Conservation (phyloP, 2,329 filamentous ascomycete genomes). For the Colletotrichum destructivum region DNA sequence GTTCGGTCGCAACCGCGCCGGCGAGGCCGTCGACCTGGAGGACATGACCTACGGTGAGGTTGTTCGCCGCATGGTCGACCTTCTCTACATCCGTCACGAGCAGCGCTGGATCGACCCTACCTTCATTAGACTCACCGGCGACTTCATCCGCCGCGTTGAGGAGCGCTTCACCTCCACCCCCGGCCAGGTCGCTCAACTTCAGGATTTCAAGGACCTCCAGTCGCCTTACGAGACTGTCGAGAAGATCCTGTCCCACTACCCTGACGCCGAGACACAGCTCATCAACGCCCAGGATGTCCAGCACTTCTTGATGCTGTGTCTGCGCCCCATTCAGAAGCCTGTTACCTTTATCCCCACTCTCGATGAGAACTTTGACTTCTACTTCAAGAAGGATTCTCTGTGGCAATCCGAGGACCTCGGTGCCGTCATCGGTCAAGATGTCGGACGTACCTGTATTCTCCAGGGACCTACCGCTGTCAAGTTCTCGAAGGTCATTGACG, state of each 20-base stretch:
- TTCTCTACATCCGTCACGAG: slow-evolving; percentile 94
- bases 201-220: slow-evolving; percentile 90
- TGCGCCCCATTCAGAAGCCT: slow-evolving; percentile 93
- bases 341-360: slow-evolving; percentile 96
- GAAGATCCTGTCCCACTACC: slow-evolving; percentile 85
- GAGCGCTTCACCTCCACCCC: slow-evolving; percentile 88
- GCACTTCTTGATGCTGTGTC: slow-evolving; percentile 94
- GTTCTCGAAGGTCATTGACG: slow-evolving; percentile 90
- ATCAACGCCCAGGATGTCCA: slow-evolving; percentile 99
- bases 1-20: slow-evolving; percentile 89
- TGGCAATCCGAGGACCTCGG: slow-evolving; percentile 99
- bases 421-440: slow-evolving; percentile 95
- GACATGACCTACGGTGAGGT: slow-evolving; percentile 97
- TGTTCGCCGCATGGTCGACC: slow-evolving; percentile 86
- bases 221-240: slow-evolving; percentile 85
- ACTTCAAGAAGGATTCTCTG: slow-evolving; percentile 99
- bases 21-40: slow-evolving; percentile 87
- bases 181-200: slow-evolving; percentile 85
- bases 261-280: slow-evolving; percentile 89
- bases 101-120: slow-evolving; percentile 92
- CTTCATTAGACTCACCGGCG: slow-evolving; percentile 85
- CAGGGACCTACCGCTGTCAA: slow-evolving; percentile 94
- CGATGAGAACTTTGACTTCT: slow-evolving; percentile 98
- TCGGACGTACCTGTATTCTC: slow-evolving; percentile 94
- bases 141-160: slow-evolving; percentile 97